phyloP scores from a whole-genome alignment of 371 early-diverging fungal genomes.

The Zychaea mexicana region DNA sequence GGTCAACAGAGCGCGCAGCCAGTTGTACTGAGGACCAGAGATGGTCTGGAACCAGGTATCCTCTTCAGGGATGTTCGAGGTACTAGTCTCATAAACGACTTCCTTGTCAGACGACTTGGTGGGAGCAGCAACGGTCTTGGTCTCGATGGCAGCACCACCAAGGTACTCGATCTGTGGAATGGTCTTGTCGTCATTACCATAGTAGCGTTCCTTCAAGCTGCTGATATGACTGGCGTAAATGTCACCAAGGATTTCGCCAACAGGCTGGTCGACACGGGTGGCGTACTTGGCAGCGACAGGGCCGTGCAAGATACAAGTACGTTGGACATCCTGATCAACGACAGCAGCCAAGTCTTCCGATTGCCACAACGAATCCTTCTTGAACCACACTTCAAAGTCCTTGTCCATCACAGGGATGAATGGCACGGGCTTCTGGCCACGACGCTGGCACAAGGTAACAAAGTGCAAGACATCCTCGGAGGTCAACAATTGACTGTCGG shows the following conservation, averaged over 20 bases:
- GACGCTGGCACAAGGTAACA: conserved; percentile 79
- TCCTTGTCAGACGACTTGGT: conserved; percentile 34
- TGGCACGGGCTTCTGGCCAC: conserved; percentile 89
- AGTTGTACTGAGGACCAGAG: conserved; percentile 72
- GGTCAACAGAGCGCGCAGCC: conserved; percentile 89
- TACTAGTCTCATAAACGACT: conserved; percentile 60
- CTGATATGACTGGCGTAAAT: conserved; percentile 87
- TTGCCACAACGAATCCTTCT: conserved; percentile 98
- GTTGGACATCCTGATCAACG: conserved; percentile 86
- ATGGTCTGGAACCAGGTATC: conserved; percentile 76
- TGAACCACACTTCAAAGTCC: conserved; percentile 93
- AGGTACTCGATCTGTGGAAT: conserved; percentile 88
- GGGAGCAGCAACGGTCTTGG: conserved; percentile 17
- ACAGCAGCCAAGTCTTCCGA: conserved; percentile 92
- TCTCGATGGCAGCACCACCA: conserved; percentile 58
- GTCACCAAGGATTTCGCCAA: conserved; percentile 86
- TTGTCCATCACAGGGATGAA: conserved; percentile 93
- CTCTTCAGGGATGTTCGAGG: conserved; percentile 65
- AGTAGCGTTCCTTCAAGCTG: conserved; percentile 78
- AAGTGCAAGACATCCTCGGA: conserved; percentile 94
- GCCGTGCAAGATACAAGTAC: conserved; percentile 95
- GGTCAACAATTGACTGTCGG: conserved; percentile 78
- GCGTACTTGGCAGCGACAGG: conserved; percentile 89
- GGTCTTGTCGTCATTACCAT: conserved; percentile 60
- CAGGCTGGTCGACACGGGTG: conserved; percentile 83